Base-by-base conservation (phyloP, 2,329 filamentous ascomycete genomes). In the Pseudocercospora eumusae region DNA sequence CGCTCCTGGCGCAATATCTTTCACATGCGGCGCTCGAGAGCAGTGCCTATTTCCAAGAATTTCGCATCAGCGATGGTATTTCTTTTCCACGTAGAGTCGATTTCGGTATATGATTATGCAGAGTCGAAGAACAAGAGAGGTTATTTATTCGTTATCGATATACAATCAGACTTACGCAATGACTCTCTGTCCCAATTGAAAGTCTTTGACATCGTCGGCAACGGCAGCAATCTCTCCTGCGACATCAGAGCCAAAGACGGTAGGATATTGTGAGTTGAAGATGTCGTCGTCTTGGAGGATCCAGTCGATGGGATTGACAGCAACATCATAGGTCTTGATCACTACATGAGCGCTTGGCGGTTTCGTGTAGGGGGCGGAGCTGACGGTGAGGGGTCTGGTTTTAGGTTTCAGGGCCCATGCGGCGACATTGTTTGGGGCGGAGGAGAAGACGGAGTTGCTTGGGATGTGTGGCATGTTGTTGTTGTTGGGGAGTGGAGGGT, bases 211-310 rank as follows among this genome's bases (percentile, higher is more conserved):
- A 7, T 71, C 73, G n/a, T 76, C 71, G 2, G 81, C 81, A 6
- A 82, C 73, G 64, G 81, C 78, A 23, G 78, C 67, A 2, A 82
- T 74, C 65, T 80, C 76, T 11, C 80, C 80, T 1, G 80, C 78
- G 13, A 80, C 72, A 64, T 82, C 80, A 9, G 65, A 69, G 10
- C 80, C 81, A 33, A 78, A 66, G 33, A 78, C 71, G 11, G 67
- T 68, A 1, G 76, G 76, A 59, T 77, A 78, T 15, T 70, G 63
- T 23, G 73, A 59, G 8, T 69, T 66, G 52, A 74, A 69, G 6
- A 73, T 57, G 9, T 73, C 65, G 7, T 56, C 57, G 31, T 71
- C 70, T 58, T 78, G 76, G 11, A 76, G 61, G 27, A 72, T 77
- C 73, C 76, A 76, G 65, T 81, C 79, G 18, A 80, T 71, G 0